Evolutionary conservation across 2,329 filamentous ascomycete species (phyloP).

Genomic region (Alternaria sp.): DNA sequence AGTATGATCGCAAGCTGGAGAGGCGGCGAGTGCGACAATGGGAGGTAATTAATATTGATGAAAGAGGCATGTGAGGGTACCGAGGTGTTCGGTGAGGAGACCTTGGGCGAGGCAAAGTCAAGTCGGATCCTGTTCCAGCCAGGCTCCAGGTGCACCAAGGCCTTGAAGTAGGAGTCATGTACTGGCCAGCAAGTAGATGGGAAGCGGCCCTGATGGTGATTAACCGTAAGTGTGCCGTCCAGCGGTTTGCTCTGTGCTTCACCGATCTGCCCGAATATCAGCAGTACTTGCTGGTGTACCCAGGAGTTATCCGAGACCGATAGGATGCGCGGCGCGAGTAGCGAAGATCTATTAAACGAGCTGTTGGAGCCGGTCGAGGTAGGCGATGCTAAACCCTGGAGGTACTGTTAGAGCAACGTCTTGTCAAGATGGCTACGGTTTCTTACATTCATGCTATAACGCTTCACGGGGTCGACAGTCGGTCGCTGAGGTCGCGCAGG

Average conservation of each 20-base stretch:
- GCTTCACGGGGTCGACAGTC: slow-evolving; percentile 53
- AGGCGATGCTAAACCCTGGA: slow-evolving; percentile 60
- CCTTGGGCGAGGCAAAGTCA: slow-evolving; percentile 84
- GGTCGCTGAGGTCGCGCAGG: slow-evolving; percentile 54
- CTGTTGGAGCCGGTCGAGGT: slow-evolving; percentile 56
- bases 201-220: slow-evolving; percentile 83
- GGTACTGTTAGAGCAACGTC: slow-evolving; percentile 5
- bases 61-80: slow-evolving; percentile 78
- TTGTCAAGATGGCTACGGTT: neutral
- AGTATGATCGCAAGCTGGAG: slow-evolving; percentile 88
- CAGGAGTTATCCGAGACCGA: slow-evolving; percentile 84
- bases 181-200: slow-evolving; percentile 87
- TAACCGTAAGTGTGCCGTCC: slow-evolving; percentile 80
- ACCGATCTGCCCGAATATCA: slow-evolving; percentile 81
- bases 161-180: slow-evolving; percentile 88
- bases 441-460: slow-evolving; percentile 60
- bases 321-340: slow-evolving; percentile 79
- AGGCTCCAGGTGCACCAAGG: slow-evolving; percentile 85
- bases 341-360: slow-evolving; percentile 69
- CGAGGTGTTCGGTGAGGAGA: slow-evolving; percentile 70
- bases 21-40: slow-evolving; percentile 77
- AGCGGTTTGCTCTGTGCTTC: slow-evolving; percentile 71
- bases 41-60: slow-evolving; percentile 85
- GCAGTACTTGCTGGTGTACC: slow-evolving; percentile 91
- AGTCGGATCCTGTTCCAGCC: slow-evolving; percentile 88